Evolutionary conservation across 805 yeast species (phyloP), one percentile per base, ranked within the genome.

Genomic region (Candida parachauliodes): DNA sequence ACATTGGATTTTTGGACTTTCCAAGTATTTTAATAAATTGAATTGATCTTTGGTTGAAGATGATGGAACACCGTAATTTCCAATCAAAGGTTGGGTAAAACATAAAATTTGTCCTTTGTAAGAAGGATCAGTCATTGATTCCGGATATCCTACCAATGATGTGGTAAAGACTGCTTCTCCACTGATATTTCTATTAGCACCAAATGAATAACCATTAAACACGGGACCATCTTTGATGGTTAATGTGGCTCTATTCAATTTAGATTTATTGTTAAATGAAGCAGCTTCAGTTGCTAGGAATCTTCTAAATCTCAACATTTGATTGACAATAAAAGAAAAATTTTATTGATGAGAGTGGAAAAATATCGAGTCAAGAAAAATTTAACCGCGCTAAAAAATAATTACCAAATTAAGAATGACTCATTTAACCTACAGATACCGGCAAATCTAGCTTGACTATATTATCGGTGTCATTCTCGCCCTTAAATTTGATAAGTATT

Each of bases 91-190:
- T 65, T 88, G 97, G 6, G 98, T 93, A 68, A 93, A 87, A 44
- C 93, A 95, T 49, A 93, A 77, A 50, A 93, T 93, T 70, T 93
- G 99, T 36, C 98, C 99, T 52, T 81, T 82, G 64, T 93, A 93
- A 5, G 97, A 88, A 26, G 99, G 99, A 63, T 93, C 98, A 16
- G 98, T 93, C 94, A 93, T 88, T 7, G 96, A 86, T 64, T 93
- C 98, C 12, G 98, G 98, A 65, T 93, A 93, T 14, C 98, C 99
- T 9, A 93, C 98, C 62, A 94, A 74, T 6, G 97, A 93, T 23
- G 99, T 94, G 33, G 97, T 88, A 71, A 93, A 93, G 31, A 94
- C 98, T 21, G 96, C 95, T 65, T 93, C 99, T 46, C 99, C 99
- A 42, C 94, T 81, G 45, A 88, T 79, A 46, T 89, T 87, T 48